Base-by-base conservation (phyloP, 805 yeast genomes). In the Sugiyamaella valdiviana region DNA sequence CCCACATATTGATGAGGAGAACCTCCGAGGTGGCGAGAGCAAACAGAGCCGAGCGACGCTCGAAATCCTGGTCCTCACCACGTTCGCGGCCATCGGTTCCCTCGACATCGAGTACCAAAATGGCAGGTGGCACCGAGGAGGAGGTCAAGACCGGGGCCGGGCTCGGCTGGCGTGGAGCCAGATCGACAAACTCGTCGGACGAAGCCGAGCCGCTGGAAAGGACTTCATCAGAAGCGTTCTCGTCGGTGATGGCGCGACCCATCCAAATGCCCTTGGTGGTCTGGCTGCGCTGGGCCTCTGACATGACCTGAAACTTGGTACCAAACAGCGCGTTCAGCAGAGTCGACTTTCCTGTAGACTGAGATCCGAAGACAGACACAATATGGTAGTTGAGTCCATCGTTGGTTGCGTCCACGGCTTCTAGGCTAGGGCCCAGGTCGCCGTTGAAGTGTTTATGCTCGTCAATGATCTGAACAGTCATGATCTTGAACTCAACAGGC, bases 21-120 rank as follows among this genome's bases (percentile, higher is more conserved):
- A 90, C 81, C 62, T 93, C 98, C 14, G 93, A 81, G 0, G 96
- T 90, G 9, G 97, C 79, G 52, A 93, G 72, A 0, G 99, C 98
- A 71, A 93, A 93, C 39, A 93, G 70, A 0, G 98, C 98, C 1
- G 96, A 90, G 58, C 93, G 93, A 50, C 99, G 78, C 67, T 93
- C 99, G 65, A 93, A 93, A 67, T 93, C 99, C 67, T 93, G 97
- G 66, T 93, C 98, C 60, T 93, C 99, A 21, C 98, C 98, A 48
- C 97, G 78, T 68, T 93, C 99, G 51, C 96, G 77, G 43, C 99
- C 98, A 69, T 93, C 99, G 0, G 97, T 90, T 43, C 99, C 99
- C 68, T 93, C 99, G n/a, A 93, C 98, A 63, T 93, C 99, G 76
- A 93, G 77, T 2, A 93, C 95, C 52, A 87, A 75, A 9, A 88